Evolutionary conservation across 1,284 basidiomycete genomes (phyloP), one percentile per base, ranked within the genome.

Genomic region (Leccinum griseonigrum): DNA sequence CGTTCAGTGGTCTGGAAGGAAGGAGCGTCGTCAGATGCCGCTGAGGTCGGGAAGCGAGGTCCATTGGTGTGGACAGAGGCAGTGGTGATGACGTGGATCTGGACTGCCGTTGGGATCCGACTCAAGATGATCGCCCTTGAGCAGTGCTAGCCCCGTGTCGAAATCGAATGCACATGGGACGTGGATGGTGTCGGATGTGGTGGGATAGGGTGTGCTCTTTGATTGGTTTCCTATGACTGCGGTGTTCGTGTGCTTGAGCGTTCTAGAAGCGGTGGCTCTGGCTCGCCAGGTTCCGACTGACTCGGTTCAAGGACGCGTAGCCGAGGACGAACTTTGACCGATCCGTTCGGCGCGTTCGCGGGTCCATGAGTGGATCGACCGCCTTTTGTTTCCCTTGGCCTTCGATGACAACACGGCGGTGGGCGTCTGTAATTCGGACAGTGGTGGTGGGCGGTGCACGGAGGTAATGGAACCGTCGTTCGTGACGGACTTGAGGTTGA

Each of bases 121-220:
- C 67, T 86, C 83, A 22, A 86, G 70, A 57, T 82, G 80, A 61
- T 69, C 57, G 4, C 73, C 68, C 46, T 78, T 79, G 26, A 90
- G 79, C 13, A 76, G 64, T 36, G 77, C 74, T 10, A 90, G 67
- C 16, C 90, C 83, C 29, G 69, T 64, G 61, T 89, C 85, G 56
- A 91, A 74, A 61, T 79, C 79, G 18, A 70, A 73, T 2, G 86
- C 82, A 64, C 77, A 85, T 2, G 73, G 29, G 46, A 90, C 81
- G 64, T 71, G 81, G 63, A 84, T 77, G 29, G 79, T 72, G 18
- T 81, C 78, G 1, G 80, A 69, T 2, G 85, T 81, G 38, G 68
- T 70, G 26, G 77, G 75, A 63, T 86, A 81, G 18, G 91, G 70
- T 1, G 73, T 73, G 11, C 71, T 66, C 64, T 86, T 84, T 0